Base-by-base conservation (phyloP, 2,329 filamentous ascomycete genomes). In the Botryotinia calthae region DNA sequence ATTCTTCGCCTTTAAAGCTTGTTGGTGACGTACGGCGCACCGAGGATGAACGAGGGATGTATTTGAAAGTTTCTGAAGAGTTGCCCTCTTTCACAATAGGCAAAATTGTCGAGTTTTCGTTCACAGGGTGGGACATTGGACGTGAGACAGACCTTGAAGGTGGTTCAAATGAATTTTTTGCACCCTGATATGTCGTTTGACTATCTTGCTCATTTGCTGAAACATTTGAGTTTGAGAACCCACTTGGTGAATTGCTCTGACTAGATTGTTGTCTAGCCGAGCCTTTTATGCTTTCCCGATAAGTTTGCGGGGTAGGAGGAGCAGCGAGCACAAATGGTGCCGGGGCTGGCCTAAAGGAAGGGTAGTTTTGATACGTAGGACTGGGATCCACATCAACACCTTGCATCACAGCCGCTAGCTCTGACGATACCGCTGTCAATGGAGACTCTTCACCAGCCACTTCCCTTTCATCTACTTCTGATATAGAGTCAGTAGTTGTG, bases 381-480 rank as follows among this genome's bases (percentile, higher is more conserved):
- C 67, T 75, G 28, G 73, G 72, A 51, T 74, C 73, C 20, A 78
- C 72, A 59, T 77, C 76, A 42, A 77, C 75, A 7, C 78, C 78
- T 75, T 76, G 75, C 77, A 78, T 78, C 28, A 76, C 76, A 65
- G 73, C 75, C 37, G 78, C 76, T 59, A 78, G 65, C 63, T 78
- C 77, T 20, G 77, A 71, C 58, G 78, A 75, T 22, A 76, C 72
- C 12, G 76, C 77, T 12, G 76, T 76, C 46, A 74, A 63, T 8
- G 74, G 74, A 18, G 70, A 71, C 18, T 74, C 72, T 9, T 67
- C 65, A 18, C 75, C 73, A 28, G 64, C 64, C n/a, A 59, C 62
- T 14, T 77, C 75, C 61, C 72, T 74, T 65, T 80, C 79, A 31
- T 79, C 79, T 42, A 76, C 74, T 73, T 80, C 79, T n/a, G 77